Base-by-base conservation (phyloP, 2,329 filamentous ascomycete species). In the Fonsecaea pedrosoi region DNA sequence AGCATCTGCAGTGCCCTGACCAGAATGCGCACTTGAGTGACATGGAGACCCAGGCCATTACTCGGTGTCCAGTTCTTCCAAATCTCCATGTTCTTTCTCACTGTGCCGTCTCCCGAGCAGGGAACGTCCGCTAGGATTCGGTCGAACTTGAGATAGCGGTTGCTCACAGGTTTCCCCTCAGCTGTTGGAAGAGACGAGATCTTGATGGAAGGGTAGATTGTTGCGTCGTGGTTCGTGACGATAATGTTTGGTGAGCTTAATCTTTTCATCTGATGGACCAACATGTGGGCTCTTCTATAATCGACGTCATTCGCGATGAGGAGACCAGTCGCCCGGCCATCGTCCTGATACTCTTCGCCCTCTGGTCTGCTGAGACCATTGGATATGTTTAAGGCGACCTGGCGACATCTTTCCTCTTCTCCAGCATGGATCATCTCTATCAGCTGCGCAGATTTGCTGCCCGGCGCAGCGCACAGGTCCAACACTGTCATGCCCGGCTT, bases 211-310 rank as follows among this genome's bases (percentile, higher is more conserved):
- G 95, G 95, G 79, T 94, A 99, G 78, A 96, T 89, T 4, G 94
- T 97, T 50, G 95, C 95, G 78, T 99, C 95, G 81, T 99, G 94
- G 78, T 99, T 98, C 50, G 93, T 98, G 69, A 99, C 94, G 70
- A 99, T 90, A 72, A 99, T 84, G 78, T 99, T 99, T 2, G 95
- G 94, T 4, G 95, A 98, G 70, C 94, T 97, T 59, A 99, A 85
- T 69, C 95, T 91, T 85, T 99, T 99, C 75, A 98, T 91, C 80
- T 99, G 95, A 79, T 99, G 95, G 56, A 97, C 92, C 77, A 99
- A 82, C 91, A 99, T 95, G 80, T 98, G 95, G 64, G 92, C 92
- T 71, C 95, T 91, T 83, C 94, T 96, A 83, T 97, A 97, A 78
- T 99, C 95, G 74, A 92, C 89, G 76, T 99, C 95, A 80, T 99